Evolutionary conservation across 495 filamentous ascomycete species (phyloP).

Genomic region (Neurospora sp.): DNA sequence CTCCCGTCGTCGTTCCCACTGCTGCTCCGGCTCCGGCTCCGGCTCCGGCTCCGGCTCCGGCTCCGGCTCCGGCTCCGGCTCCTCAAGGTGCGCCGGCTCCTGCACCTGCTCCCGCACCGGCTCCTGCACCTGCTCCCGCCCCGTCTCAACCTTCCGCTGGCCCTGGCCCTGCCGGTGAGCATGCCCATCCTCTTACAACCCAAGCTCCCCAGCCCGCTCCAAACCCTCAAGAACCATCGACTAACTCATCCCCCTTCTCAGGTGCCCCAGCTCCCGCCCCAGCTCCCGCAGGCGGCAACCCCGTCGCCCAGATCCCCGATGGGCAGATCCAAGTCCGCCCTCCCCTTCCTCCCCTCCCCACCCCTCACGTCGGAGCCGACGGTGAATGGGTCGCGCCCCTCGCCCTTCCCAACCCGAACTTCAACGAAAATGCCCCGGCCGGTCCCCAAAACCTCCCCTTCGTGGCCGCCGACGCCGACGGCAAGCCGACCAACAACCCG

Average conservation of each 20-base stretch:
- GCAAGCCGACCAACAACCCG: background rate
- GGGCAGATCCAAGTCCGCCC: background rate
- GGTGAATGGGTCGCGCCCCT: background rate
- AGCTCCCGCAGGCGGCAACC: background rate
- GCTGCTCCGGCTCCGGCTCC: background rate
- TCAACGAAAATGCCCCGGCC: background rate
- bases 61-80: too few species aligned
- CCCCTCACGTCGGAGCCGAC: background rate
- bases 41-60: background rate
- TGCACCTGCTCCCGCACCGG: too few species aligned
- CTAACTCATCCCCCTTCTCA: background rate
- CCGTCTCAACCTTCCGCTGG: too few species aligned
- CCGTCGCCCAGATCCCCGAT: background rate
- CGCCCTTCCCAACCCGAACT: background rate
- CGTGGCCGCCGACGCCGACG: background rate
- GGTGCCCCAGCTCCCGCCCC: background rate
- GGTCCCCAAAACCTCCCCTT: background rate
- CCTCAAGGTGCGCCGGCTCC: too few species aligned
- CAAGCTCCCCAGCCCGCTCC: background rate
- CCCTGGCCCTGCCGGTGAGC: background rate
- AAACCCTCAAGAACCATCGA: background rate
- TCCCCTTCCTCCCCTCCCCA: background rate
- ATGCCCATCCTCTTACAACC: background rate
- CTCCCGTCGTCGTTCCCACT: too few species aligned
- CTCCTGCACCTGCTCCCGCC: too few species aligned